These are phyloP conservation scores for Colletotrichum scovillei DNA, from an alignment of 2,329 filamentous ascomycete genomes.

Conservation along the genomic window DNA sequence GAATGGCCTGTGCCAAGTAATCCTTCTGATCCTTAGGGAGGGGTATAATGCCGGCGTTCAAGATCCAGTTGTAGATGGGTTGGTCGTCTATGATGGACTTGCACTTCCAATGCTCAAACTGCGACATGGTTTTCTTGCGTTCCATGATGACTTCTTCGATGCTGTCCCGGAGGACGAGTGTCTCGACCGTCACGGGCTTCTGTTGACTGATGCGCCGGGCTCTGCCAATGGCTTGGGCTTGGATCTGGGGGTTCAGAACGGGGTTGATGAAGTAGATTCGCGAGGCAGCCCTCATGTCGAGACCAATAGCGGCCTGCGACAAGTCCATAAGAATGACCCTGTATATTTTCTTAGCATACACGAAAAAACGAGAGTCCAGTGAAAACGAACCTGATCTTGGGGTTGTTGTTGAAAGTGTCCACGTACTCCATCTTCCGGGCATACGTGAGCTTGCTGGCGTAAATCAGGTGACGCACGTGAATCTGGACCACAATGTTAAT, in stretches of 20 bases:
- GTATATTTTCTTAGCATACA: not conserved
- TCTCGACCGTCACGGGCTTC: constrained; percentile 85
- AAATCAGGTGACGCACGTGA: constrained; percentile 72
- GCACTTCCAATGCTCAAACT: constrained; percentile 67
- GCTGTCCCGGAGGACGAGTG: constrained; percentile 81
- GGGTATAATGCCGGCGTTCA: constrained; percentile 59
- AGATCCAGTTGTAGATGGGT: constrained; percentile 70
- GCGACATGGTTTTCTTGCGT: constrained; percentile 79
- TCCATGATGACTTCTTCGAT: constrained; percentile 88
- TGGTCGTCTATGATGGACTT: constrained; percentile 69
- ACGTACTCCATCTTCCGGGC: constrained; percentile 80
- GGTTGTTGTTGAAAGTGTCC: constrained; percentile 78
- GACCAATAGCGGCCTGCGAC: constrained; percentile 86
- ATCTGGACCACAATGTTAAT: constrained; percentile 49
- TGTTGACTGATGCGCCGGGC: constrained; percentile 88
- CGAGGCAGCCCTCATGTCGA: constrained; percentile 86
- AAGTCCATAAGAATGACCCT: constrained; percentile 91
- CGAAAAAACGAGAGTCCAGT: not conserved
- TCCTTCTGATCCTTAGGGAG: constrained; percentile 42
- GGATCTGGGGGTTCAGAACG: constrained; percentile 84
- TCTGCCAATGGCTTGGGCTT: constrained; percentile 92
- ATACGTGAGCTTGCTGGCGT: constrained; percentile 71
- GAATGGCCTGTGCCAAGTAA: constrained; percentile 60
- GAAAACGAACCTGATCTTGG: constrained; percentile 63
- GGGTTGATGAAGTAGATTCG: constrained; percentile 91